Conservation (phyloP, 371 early-diverging fungal species). For the Mortierella sp. region DNA sequence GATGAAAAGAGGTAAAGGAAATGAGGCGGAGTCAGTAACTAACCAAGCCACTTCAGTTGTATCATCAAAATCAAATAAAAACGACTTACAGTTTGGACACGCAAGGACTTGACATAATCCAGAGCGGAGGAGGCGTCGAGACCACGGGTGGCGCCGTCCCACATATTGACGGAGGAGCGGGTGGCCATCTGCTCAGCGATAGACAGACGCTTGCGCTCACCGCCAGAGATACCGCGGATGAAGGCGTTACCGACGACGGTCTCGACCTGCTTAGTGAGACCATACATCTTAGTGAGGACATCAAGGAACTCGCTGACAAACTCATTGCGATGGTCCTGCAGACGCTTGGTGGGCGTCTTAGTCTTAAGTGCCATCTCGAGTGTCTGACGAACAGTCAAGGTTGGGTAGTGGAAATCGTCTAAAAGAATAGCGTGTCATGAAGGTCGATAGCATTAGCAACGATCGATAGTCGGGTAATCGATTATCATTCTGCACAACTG, state of each 20-base stretch:
- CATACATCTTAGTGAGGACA: constrained; percentile 77
- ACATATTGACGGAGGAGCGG: constrained; percentile 78
- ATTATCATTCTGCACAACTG: neutral
- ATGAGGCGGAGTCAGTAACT: neutral
- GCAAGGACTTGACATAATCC: constrained; percentile 79
- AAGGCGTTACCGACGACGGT: constrained; percentile 89
- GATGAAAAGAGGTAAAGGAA: neutral
- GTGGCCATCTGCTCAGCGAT: constrained; percentile 93
- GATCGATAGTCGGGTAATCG: constrained; percentile 1
- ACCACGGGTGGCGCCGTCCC: constrained; percentile 93
- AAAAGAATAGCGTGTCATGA: too few species aligned
- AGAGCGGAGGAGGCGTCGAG: constrained; percentile 93
- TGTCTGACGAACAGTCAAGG: constrained; percentile 77
- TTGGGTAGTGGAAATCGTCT: constrained; percentile 81
- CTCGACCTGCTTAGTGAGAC: constrained; percentile 80
- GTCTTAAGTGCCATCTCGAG: constrained; percentile 75
- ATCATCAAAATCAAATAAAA: neutral
- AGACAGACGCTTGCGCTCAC: constrained; percentile 90
- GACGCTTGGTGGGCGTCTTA: constrained; percentile 75
- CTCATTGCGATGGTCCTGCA: constrained; percentile 57
- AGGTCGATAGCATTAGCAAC: neutral
- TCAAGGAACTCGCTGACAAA: constrained; percentile 65
- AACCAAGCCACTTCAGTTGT: neutral
- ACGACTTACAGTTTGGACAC: constrained; percentile 67
- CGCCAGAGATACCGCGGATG: constrained; percentile 88